These are phyloP conservation scores for Pythium periplocum DNA, from an alignment of 352 stramenopile genomes.

Conservation along the genomic window DNA sequence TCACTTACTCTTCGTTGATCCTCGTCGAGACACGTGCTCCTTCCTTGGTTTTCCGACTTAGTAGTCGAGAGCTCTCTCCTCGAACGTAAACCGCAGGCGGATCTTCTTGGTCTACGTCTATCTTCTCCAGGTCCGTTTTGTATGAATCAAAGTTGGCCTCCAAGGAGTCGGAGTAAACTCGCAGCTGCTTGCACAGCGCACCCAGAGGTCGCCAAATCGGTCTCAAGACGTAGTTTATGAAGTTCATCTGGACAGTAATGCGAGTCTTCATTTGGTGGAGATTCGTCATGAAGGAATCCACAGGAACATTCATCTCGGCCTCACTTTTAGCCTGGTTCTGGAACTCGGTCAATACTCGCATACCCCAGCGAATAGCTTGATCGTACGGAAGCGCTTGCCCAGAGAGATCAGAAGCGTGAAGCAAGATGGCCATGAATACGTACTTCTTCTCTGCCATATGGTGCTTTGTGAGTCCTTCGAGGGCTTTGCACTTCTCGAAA, in stretches of 20 bases:
- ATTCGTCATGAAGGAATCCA: slow-evolving; percentile 74
- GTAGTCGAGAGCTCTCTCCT: slow-evolving; percentile 32
- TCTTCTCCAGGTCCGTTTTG: slow-evolving; percentile 47
- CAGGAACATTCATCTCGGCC: slow-evolving; percentile 44
- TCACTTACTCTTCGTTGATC: background rate
- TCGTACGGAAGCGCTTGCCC: slow-evolving; percentile 58
- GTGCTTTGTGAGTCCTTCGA: slow-evolving; percentile 41
- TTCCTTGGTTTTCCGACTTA: slow-evolving; percentile 16
- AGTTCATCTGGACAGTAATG: slow-evolving; percentile 67
- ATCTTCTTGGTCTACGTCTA: slow-evolving; percentile 20
- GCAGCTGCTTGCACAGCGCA: slow-evolving; percentile 39
- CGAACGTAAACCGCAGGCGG: slow-evolving; percentile 30
- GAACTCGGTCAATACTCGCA: slow-evolving; percentile 64
- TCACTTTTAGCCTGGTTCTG: slow-evolving; percentile 66
- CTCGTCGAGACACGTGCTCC: slow-evolving; percentile 1
- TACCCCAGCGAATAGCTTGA: slow-evolving; percentile 52
- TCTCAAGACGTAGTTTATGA: slow-evolving; percentile 68
- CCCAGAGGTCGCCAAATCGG: slow-evolving; percentile 60
- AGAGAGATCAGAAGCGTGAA: slow-evolving; percentile 68
- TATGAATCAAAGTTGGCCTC: slow-evolving; percentile 62
- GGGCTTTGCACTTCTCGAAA: slow-evolving; percentile 61
- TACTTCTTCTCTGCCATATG: slow-evolving; percentile 34
- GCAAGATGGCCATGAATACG: slow-evolving; percentile 50
- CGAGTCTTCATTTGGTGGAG: slow-evolving; percentile 52
- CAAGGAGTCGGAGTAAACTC: slow-evolving; percentile 49